Evolutionary conservation across 2,329 filamentous ascomycete genomes (phyloP).

Genomic region (Pseudonectria buxi): DNA sequence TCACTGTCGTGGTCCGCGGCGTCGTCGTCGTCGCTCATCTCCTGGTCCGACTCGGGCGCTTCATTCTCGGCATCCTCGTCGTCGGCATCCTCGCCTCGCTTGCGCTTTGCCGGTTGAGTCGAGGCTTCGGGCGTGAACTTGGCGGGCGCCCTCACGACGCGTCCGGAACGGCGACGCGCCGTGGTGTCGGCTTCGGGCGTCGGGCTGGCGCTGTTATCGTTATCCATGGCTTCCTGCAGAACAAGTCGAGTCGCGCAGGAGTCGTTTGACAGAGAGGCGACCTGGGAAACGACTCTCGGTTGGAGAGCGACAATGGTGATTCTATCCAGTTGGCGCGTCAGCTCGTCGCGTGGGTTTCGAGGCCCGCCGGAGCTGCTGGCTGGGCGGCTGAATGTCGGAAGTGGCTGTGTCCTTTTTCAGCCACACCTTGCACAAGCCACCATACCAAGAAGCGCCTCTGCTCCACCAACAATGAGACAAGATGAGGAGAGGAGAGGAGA

Average conservation of each 20-base stretch:
- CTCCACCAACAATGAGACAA: no score
- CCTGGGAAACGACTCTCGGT: constrained; percentile 18
- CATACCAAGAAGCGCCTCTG: no score
- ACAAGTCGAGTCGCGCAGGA: constrained; percentile 11
- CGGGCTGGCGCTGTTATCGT: constrained; percentile 48
- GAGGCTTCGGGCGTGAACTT: constrained; percentile 50
- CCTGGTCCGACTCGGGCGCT: constrained; percentile 40
- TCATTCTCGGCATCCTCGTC: constrained; percentile 42
- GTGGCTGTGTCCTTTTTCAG: neutral
- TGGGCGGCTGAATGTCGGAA: constrained; percentile 20
- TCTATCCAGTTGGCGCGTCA: constrained; percentile 24
- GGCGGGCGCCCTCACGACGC: constrained; percentile 54
- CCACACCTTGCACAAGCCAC: no score
- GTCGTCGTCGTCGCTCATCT: constrained; percentile 38
- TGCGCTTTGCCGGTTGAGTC: constrained; percentile 47
- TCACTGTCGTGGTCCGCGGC: constrained; percentile 46
- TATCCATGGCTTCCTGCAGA: constrained; percentile 40
- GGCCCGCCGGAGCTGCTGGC: constrained; percentile 18
- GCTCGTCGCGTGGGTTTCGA: constrained; percentile 20
- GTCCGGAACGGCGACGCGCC: constrained; percentile 61
- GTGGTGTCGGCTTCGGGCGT: constrained; percentile 45
- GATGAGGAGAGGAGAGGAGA: no score
- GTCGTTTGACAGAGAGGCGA: constrained; percentile 14
- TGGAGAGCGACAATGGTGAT: constrained; percentile 23
- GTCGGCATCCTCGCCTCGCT: constrained; percentile 44